These are phyloP conservation scores for Wickerhamomyces hampshirensis DNA, from an alignment of 805 yeast genomes.

Conservation along the genomic window DNA sequence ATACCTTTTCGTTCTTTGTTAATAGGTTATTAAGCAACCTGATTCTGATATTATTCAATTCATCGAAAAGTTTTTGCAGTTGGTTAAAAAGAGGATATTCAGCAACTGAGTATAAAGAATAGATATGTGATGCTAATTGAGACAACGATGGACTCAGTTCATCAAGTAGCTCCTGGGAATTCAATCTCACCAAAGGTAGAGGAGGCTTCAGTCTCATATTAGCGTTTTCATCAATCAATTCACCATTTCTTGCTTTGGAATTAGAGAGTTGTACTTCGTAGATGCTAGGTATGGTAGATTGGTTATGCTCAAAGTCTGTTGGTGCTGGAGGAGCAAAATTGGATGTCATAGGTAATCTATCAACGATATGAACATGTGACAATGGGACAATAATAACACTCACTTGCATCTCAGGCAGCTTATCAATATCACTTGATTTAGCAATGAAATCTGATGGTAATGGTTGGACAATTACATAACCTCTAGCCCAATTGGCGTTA, in stretches of 20 bases:
- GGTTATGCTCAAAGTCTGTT: conserved; percentile 22
- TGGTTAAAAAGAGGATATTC: conserved; percentile 60
- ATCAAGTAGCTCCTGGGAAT: conserved; percentile 40
- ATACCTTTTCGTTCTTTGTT: conserved; percentile 46
- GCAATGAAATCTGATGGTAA: conserved; percentile 67
- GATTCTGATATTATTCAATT: conserved; percentile 54
- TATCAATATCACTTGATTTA: conserved; percentile 51
- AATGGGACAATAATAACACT: conserved; percentile 59
- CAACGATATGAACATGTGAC: conserved; percentile 43
- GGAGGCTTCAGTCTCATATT: conserved; percentile 40
- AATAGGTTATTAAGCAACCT: conserved; percentile 45
- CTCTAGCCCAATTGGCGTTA: conserved; percentile 70
- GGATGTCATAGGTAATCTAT: conserved; percentile 36
- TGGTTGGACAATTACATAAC: conserved; percentile 65
- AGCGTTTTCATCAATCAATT: conserved; percentile 17
- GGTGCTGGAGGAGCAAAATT: conserved; percentile 27
- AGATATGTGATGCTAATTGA: conserved; percentile 58
- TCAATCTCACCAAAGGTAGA: conserved; percentile 47
- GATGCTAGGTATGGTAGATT: conserved; percentile 30
- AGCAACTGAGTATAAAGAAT: conserved; percentile 65
- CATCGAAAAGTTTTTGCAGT: conserved; percentile 46
- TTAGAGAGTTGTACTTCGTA: conserved; percentile 29
- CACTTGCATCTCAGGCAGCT: conserved; percentile 52
- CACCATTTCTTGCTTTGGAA: conserved; percentile 27
- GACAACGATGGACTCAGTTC: conserved; percentile 57